phyloP scores from a whole-genome alignment of 345 rosid species.

The Anacardium occidentale region DNA sequence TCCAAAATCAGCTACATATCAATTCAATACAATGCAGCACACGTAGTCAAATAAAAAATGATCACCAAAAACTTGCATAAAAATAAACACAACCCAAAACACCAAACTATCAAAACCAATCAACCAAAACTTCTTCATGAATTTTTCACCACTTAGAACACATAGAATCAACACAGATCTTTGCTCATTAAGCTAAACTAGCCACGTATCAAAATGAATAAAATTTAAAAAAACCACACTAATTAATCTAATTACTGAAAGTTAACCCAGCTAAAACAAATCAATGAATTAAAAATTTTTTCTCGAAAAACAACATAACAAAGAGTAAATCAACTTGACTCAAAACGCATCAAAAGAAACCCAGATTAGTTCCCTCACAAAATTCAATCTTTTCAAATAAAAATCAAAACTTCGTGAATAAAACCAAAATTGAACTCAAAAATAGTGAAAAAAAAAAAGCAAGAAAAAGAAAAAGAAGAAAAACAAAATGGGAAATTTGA shows the following conservation, averaged over 20 bases:
- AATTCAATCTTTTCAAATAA: not conserved
- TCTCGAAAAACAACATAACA: not conserved
- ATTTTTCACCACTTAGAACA: not conserved
- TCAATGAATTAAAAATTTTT: not conserved
- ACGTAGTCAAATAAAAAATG: not conserved
- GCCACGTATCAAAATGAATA: not conserved
- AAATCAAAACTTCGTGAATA: not conserved
- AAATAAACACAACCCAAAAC: not conserved
- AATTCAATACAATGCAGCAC: conserved; percentile 5
- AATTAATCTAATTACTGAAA: not conserved
- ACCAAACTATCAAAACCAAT: conserved; percentile 1
- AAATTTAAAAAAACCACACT: not conserved
- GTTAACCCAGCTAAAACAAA: conserved; percentile 2
- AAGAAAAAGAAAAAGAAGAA: not conserved
- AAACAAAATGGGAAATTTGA: not conserved
- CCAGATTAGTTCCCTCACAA: not conserved
- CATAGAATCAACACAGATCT: conserved; percentile 10
- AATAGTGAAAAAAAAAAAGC: not conserved
- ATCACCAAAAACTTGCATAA: not conserved
- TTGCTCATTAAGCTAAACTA: not conserved
- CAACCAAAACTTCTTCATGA: not conserved
- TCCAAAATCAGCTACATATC: not conserved
- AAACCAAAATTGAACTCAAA: conserved; percentile 1
- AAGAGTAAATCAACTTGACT: not conserved
- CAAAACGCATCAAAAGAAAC: not conserved